phyloP scores from a whole-genome alignment of 1,139 yeast genomes.

The Scheffersomyces titani region DNA sequence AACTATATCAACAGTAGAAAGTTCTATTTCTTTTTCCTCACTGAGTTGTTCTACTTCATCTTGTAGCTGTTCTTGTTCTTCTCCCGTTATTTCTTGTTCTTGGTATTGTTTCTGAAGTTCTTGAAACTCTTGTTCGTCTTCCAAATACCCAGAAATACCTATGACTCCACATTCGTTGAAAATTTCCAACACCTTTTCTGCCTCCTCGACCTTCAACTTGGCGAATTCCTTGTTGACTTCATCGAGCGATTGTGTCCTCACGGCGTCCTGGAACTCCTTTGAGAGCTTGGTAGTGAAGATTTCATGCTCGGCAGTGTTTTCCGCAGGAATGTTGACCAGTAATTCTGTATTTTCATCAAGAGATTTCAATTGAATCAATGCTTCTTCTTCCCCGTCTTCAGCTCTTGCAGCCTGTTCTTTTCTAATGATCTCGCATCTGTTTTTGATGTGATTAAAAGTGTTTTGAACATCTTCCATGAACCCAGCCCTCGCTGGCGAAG shows the following conservation, averaged over 20 bases:
- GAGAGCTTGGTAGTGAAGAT: constrained; percentile 59
- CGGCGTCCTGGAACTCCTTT: constrained; percentile 68
- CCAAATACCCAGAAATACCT: constrained; percentile 53
- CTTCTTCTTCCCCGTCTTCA: constrained; percentile 55
- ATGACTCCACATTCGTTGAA: constrained; percentile 84
- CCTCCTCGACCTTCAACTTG: constrained; percentile 71
- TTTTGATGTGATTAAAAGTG: constrained; percentile 70
- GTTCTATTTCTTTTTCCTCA: constrained; percentile 4
- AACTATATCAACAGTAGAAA: constrained; percentile 15
- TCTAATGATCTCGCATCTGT: constrained; percentile 69
- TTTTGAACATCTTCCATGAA: constrained; percentile 72
- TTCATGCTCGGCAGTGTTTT: constrained; percentile 53
- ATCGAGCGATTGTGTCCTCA: constrained; percentile 70
- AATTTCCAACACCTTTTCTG: constrained; percentile 72
- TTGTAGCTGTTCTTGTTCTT: neutral
- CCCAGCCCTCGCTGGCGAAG: constrained; percentile 63
- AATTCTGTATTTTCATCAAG: constrained; percentile 83
- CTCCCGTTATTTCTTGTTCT: constrained; percentile 9
- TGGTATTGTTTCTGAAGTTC: constrained; percentile 24
- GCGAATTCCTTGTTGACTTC: constrained; percentile 84
- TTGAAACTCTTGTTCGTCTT: constrained; percentile 25
- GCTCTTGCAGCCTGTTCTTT: constrained; percentile 37
- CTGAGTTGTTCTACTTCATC: neutral
- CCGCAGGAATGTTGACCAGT: constrained; percentile 67
- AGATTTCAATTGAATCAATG: constrained; percentile 82